A percentile compares a stretch with the other conserved stretches of the same genome.
Evolutionary conservation across 202 grass and related monocot genomes (phyloP).

Genomic region (Eragrostis tef): DNA sequence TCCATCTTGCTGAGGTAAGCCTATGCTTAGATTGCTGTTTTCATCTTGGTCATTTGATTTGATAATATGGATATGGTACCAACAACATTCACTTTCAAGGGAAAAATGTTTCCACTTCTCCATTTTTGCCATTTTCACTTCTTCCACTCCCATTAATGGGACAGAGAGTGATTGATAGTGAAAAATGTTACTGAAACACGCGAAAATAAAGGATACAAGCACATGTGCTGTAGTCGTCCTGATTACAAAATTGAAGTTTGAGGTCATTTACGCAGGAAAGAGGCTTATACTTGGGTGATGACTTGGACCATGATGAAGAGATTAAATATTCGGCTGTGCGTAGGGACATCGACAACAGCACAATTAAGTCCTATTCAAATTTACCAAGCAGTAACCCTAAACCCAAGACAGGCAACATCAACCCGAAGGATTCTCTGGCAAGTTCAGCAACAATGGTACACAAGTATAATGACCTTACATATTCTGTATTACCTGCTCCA

Average conservation of each 20-base stretch:
- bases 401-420: conserved; percentile 38
- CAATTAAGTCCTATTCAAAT: conserved; percentile 43
- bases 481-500: conserved; percentile 10
- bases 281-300: conserved; percentile 70
- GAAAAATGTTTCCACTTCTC: neutral
- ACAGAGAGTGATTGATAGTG: neutral
- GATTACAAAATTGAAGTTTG: conserved; percentile 26
- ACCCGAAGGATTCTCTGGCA: conserved; percentile 34
- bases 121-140: neutral
- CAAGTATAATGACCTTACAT: neutral
- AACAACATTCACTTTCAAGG: neutral
- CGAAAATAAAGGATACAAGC: conserved; percentile 24
- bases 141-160: neutral
- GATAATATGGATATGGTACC: neutral
- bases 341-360: conserved; percentile 67
- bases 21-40: neutral
- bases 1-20: conserved; percentile 95
- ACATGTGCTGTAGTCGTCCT: neutral
- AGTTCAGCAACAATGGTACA: conserved; percentile 52
- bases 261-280: conserved; percentile 69
- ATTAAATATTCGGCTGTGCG: conserved; percentile 85
- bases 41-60: neutral
- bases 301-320: conserved; percentile 92
- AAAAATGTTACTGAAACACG: conserved; percentile 10
- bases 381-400: conserved; percentile 7